Evolutionary conservation across 352 stramenopile genomes (phyloP), one percentile per base, ranked within the genome.

Genomic region (Thalassiosira hispida): DNA sequence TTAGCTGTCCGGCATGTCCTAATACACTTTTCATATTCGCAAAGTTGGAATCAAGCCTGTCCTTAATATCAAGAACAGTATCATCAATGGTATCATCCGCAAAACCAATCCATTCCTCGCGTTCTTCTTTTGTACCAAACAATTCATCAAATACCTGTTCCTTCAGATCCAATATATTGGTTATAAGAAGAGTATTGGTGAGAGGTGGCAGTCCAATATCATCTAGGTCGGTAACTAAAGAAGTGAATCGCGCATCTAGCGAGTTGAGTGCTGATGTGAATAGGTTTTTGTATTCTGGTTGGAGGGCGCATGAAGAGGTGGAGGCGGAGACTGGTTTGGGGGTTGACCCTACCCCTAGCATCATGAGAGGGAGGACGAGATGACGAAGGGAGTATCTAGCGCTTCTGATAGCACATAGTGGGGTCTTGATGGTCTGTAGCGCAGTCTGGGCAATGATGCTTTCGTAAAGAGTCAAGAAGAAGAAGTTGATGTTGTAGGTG

Each of bases 71-170:
- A 47, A 33, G 11, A 7, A n/a, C n/a, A 40, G 29, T 49, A 25
- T 40, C 16, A 12, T 61, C 42, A n/a, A n/a, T 6, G 29, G 9
- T 12, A 47, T 25, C 56, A 38, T 9, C 25, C 8, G 66, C 51
- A 22, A 22, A 52, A 46, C 51, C 60, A 22, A 66, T 75, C 66
- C 66, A 67, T 38, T 9, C 6, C 14, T 62, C 14, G 12, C 66
- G 66, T 27, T 65, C 66, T 25, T 14, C 35, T 20, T 31, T 11
- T 1, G n/a, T 61, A 6, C 68, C 68, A 27, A 77, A 77, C 4
- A 77, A 25, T 18, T 42, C 18, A 8, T 77, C 68, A 52, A 77
- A 61, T 14, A 77, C 42, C 12, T 59, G 12, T 23, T 12, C 6
- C 61, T 70, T 70, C 5, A 70, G 22, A 27, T 70, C 18, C 16